Conservation (phyloP, 306 rosid genomes). For the Hippophae tibetana region DNA sequence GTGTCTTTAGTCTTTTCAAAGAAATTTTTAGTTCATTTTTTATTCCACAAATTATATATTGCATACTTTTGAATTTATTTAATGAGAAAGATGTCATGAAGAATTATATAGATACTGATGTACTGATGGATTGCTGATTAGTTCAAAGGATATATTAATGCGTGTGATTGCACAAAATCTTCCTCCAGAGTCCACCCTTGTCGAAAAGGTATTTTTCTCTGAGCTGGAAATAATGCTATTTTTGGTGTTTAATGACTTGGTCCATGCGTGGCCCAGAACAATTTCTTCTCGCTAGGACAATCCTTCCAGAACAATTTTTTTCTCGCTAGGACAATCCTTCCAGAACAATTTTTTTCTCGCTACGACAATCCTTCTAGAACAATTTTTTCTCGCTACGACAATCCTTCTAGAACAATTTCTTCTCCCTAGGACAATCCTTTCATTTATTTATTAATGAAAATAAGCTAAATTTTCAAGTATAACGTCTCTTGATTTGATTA, state of each 20-base stretch:
- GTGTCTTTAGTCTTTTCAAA: conserved; percentile 17
- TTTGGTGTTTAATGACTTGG: background rate
- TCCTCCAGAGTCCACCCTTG: conserved; percentile 61
- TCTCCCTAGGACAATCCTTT: background rate
- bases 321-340: background rate
- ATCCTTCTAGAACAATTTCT: background rate
- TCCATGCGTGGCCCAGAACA: no score
- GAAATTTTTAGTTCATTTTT: conserved; percentile 1
- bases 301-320: background rate
- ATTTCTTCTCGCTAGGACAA: no score
- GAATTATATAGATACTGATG: background rate
- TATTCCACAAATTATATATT: background rate
- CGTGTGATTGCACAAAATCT: conserved; percentile 76
- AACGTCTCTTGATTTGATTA: conserved; percentile 22
- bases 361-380: background rate
- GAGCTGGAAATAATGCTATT: conserved; percentile 9
- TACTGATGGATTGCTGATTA: conserved; percentile 16
- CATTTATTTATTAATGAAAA: background rate
- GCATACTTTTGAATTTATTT: background rate
- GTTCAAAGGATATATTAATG: conserved; percentile 93
- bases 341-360: no score
- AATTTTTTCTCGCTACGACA: no score
- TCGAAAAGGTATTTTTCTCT: conserved; percentile 61
- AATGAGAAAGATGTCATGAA: background rate
- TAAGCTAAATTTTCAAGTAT: background rate